These are phyloP conservation scores for Anaeromyces robustus DNA, from an alignment of 192 early-diverging fungal genomes.

Conservation along the genomic window DNA sequence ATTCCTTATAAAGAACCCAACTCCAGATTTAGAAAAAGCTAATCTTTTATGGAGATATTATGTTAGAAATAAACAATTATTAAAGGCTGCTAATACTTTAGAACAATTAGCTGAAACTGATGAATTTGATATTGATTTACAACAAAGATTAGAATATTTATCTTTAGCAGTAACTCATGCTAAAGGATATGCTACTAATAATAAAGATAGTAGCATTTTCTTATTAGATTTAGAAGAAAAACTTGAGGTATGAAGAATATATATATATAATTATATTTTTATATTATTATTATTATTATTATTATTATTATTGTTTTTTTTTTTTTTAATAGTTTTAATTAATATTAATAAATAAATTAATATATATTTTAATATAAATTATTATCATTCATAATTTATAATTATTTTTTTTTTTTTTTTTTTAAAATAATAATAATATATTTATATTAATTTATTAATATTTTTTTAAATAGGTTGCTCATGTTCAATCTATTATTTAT, in stretches of 20 bases:
- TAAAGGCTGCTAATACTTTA: conserved; percentile 37
- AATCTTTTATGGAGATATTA: conserved; percentile 57
- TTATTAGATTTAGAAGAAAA: conserved; percentile 5
- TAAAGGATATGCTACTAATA: conserved; percentile 24
- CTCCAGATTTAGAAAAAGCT: conserved; percentile 11
- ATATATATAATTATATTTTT: background rate
- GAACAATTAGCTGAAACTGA: conserved; percentile 20
- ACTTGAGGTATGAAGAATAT: conserved; percentile 3
- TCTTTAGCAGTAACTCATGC: conserved; percentile 44
- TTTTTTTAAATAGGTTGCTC: conserved; percentile 3
- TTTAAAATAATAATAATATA: too few species aligned
- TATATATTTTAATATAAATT: too few species aligned
- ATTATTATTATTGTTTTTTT: too few species aligned
- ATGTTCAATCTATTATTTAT: conserved; percentile 6
- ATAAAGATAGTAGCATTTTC: background rate
- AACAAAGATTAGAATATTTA: conserved; percentile 38
- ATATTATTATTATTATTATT: too few species aligned
- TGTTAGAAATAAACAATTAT: conserved; percentile 32
- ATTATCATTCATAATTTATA: too few species aligned
- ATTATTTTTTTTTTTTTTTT: too few species aligned
- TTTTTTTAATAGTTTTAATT: too few species aligned
- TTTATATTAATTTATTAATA: too few species aligned
- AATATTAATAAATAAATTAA: too few species aligned
- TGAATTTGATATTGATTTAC: conserved; percentile 13
- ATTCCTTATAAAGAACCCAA: conserved; percentile 6